Conservation (phyloP, 371 early-diverging fungal species). For the Actinomortierella ambigua region DNA sequence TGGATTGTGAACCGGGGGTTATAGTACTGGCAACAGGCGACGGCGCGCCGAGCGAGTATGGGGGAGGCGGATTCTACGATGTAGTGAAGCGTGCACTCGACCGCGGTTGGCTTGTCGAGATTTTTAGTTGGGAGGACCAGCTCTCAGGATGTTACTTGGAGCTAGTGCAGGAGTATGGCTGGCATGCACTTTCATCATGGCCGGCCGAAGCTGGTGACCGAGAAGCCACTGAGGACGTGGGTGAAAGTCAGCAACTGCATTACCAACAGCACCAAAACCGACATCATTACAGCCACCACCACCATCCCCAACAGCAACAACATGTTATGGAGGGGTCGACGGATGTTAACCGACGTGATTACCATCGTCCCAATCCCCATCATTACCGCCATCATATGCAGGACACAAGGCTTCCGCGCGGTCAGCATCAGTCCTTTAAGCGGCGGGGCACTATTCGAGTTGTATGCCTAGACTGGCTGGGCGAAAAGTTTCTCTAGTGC, state of each 20-base stretch:
- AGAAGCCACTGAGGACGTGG: background rate
- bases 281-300: background rate
- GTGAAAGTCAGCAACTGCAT: background rate
- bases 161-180: constrained; percentile 33
- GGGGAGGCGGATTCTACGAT: constrained; percentile 46
- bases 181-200: background rate
- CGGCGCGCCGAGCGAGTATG: constrained; percentile 50
- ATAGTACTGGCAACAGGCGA: constrained; percentile 50
- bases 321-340: background rate
- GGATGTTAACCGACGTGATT: background rate
- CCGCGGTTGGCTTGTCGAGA: constrained; percentile 50
- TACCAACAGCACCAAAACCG: background rate
- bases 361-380: too few relatives aligned
- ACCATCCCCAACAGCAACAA: background rate
- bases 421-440: background rate
- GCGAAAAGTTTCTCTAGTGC: background rate
- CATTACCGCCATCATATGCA: too few relatives aligned
- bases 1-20: constrained; percentile 46
- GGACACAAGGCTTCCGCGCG: background rate
- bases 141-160: constrained; percentile 34
- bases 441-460: constrained; percentile 5
- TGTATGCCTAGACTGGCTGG: constrained; percentile 12
- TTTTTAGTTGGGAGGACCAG: constrained; percentile 51
- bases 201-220: too few relatives aligned
- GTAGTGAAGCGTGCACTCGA: constrained; percentile 45